Percentiles rank a stretch among this genome's conserved stretches.
phyloP scores from a whole-genome alignment of 345 rosid genomes.

The Syzygium aqueum region DNA sequence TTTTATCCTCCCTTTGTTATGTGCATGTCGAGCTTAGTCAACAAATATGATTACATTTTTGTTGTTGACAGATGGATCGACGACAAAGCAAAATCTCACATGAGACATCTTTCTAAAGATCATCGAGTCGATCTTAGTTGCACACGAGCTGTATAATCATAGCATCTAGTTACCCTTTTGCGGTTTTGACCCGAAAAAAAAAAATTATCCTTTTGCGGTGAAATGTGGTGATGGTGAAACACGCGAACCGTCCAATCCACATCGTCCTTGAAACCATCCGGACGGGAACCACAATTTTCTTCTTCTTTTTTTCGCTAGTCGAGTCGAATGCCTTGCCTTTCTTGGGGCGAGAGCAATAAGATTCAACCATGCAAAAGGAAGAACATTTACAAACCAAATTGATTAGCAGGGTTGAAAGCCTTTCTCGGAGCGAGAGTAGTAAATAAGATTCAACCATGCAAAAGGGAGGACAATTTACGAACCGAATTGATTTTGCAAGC shows the following conservation, averaged over 20 bases:
- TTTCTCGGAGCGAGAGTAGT: neutral
- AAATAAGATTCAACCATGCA: neutral
- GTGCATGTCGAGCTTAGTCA: constrained; percentile 23
- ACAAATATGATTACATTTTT: constrained; percentile 33
- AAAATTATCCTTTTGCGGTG: neutral
- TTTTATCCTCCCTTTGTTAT: neutral
- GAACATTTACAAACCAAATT: neutral
- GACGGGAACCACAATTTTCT: neutral
- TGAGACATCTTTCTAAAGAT: neutral
- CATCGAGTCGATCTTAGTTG: neutral
- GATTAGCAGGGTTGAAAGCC: neutral
- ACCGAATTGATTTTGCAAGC: neutral
- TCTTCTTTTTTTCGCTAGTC: too few relatives aligned
- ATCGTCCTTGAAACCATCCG: neutral
- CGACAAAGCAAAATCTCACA: neutral
- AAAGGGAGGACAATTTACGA: neutral
- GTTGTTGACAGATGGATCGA: constrained; percentile 30
- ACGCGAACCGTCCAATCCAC: neutral
- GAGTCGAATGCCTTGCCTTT: neutral
- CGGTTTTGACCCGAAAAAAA: neutral
- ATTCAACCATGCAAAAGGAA: neutral
- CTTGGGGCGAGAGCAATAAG: neutral
- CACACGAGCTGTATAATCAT: neutral
- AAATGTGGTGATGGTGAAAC: neutral
- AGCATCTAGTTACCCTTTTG: neutral